Conservation (phyloP, 1,284 basidiomycete species). For the Irpex sp. region DNA sequence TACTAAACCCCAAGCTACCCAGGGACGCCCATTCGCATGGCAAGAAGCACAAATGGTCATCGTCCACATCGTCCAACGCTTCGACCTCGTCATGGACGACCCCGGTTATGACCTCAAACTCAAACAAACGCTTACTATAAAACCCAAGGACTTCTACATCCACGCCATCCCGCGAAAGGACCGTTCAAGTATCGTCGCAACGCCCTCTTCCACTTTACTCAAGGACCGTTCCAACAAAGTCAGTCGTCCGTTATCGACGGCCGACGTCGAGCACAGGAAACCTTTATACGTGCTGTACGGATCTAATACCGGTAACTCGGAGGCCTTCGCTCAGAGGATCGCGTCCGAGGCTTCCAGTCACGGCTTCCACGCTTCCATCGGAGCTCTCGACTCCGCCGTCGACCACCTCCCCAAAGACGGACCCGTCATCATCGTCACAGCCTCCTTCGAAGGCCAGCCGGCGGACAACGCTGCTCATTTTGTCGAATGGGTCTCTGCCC, state of each 20-base stretch:
- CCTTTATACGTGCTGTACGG: conserved; percentile 42
- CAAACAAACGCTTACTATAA: conserved; percentile 45
- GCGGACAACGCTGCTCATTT: conserved; percentile 47
- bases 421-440: conserved; percentile 45
- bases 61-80: conserved; percentile 38
- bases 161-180: conserved; percentile 33
- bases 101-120: conserved; percentile 40
- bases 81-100: conserved; percentile 42
- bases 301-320: conserved; percentile 48
- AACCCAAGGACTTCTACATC: conserved; percentile 42
- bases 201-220: conserved; percentile 12
- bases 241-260: background rate
- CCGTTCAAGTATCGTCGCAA: conserved; percentile 10
- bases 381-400: conserved; percentile 39
- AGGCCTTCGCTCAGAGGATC: conserved; percentile 46
- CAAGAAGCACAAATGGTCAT: conserved; percentile 46
- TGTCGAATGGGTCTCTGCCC: conserved; percentile 35
- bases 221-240: conserved; percentile 6
- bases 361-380: conserved; percentile 39
- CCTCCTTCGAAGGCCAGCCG: conserved; percentile 49
- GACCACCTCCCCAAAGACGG: conserved; percentile 40
- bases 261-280: conserved; percentile 4
- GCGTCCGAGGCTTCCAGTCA: conserved; percentile 35
- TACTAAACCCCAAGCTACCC: background rate
- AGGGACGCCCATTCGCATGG: conserved; percentile 45